Conservation (phyloP, 805 yeast genomes). For the Lipomyces orientalis region DNA sequence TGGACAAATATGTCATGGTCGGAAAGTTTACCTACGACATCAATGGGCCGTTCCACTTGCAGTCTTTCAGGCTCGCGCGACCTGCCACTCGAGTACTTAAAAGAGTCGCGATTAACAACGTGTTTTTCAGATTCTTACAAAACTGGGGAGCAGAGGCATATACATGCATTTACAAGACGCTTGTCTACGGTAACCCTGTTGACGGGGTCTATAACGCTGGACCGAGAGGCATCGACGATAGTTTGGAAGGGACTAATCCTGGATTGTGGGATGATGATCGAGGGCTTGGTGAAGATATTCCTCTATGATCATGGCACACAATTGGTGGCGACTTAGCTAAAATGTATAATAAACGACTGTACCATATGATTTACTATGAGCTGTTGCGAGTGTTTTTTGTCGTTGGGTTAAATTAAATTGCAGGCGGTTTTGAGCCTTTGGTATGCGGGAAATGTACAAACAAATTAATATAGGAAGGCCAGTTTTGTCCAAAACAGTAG, state of each 20-base stretch:
- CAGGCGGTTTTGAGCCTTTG: not conserved
- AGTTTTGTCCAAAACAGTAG: not conserved
- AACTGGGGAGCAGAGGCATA: conserved; percentile 46
- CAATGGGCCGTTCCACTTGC: conserved; percentile 34
- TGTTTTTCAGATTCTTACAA: conserved; percentile 40
- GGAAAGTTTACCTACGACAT: conserved; percentile 38
- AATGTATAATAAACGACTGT: not conserved
- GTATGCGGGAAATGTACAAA: not conserved
- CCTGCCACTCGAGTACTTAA: conserved; percentile 24
- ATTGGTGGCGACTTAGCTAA: not conserved
- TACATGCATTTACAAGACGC: conserved; percentile 45
- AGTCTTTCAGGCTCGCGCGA: conserved; percentile 36
- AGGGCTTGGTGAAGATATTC: conserved; percentile 24
- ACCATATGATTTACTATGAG: not conserved
- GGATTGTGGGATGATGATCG: conserved; percentile 7
- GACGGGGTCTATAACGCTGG: conserved; percentile 8
- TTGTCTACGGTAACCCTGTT: conserved; percentile 41
- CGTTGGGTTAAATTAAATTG: conserved; percentile 46
- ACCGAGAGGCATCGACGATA: not conserved
- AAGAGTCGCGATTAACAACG: conserved; percentile 30
- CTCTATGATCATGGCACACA: conserved; percentile 33
- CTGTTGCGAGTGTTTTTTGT: conserved; percentile 60
- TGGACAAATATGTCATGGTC: conserved; percentile 34
- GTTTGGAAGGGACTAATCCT: not conserved
- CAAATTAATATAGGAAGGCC: not conserved